A percentile compares a stretch with the other conserved stretches of the same genome.
Evolutionary conservation across 306 rosid species (phyloP).

Genomic region (Rosa lucieae): DNA sequence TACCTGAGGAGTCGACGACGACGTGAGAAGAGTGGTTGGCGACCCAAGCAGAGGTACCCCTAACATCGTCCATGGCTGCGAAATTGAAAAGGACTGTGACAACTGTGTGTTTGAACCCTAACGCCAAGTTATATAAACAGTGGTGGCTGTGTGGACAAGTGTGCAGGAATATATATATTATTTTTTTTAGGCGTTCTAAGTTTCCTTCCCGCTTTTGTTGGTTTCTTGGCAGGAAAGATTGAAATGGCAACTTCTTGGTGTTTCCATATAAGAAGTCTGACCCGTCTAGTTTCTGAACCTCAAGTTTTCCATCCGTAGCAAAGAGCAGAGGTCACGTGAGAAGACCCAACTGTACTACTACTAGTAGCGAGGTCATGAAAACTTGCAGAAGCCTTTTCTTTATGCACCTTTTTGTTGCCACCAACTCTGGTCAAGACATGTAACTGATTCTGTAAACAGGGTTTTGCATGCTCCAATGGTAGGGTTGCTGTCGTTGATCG

Average conservation of each 20-base stretch:
- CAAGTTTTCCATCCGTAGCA: background rate
- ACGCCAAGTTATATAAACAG: background rate
- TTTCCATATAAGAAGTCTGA: background rate
- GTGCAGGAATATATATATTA: background rate
- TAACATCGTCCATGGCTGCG: conserved; percentile 80
- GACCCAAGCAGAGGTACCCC: conserved; percentile 92
- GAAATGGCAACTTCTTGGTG: background rate
- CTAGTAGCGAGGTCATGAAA: background rate
- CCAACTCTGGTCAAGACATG: background rate
- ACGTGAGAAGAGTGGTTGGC: conserved; percentile 81
- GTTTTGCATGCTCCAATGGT: background rate
- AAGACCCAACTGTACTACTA: background rate
- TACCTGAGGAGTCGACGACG: conserved; percentile 77
- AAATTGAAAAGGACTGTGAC: background rate
- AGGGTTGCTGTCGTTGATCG: background rate
- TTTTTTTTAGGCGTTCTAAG: conserved; percentile 23
- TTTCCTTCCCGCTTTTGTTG: conserved; percentile 53
- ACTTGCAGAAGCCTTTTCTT: background rate
- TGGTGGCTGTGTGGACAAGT: background rate
- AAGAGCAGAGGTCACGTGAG: background rate
- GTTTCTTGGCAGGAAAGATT: background rate
- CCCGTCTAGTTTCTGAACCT: background rate
- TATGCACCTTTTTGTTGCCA: conserved; percentile 3
- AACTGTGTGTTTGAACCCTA: background rate
- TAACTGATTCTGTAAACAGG: background rate